Percentiles rank a stretch among this genome's conserved stretches.
These are phyloP conservation scores for Alnus rubra DNA, from an alignment of 306 rosid species.

Conservation along the genomic window DNA sequence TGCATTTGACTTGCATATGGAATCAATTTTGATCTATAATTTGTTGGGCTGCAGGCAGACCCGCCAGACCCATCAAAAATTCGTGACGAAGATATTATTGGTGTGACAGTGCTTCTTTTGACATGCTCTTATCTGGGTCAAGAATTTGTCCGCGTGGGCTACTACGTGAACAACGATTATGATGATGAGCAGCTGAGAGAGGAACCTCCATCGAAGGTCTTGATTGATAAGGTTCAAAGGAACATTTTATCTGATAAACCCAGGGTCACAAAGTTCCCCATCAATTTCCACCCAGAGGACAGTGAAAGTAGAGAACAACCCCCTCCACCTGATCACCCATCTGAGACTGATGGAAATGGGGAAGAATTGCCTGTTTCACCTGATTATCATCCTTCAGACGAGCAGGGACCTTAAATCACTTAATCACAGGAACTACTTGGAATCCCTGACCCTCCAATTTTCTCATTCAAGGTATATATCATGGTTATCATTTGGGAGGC, in stretches of 20 bases:
- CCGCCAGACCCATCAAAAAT: slow-evolving; percentile 92
- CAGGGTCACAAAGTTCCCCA: slow-evolving; percentile 88
- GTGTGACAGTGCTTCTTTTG: slow-evolving; percentile 76
- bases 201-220: slow-evolving; percentile 82
- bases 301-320: slow-evolving; percentile 54
- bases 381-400: slow-evolving; percentile 39
- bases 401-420: slow-evolving; percentile 34
- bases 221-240: slow-evolving; percentile 74
- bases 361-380: slow-evolving; percentile 38
- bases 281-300: slow-evolving; percentile 63
- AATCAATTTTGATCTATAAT: background rate
- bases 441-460: background rate
- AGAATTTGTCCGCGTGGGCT: slow-evolving; percentile 86
- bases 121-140: slow-evolving; percentile 92
- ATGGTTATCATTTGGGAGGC: slow-evolving; percentile 2
- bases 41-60: slow-evolving; percentile 61
- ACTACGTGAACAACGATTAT: slow-evolving; percentile 92
- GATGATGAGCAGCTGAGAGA: slow-evolving; percentile 90
- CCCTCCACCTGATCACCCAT: slow-evolving; percentile 43
- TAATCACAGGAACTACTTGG: background rate
- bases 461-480: slow-evolving; percentile 11
- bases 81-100: slow-evolving; percentile 89
- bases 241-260: slow-evolving; percentile 94
- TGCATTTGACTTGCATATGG: slow-evolving; percentile 5
- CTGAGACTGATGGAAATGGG: slow-evolving; percentile 36